phyloP scores from a whole-genome alignment of 305 asterid species.

The Fraxinus nigra region DNA sequence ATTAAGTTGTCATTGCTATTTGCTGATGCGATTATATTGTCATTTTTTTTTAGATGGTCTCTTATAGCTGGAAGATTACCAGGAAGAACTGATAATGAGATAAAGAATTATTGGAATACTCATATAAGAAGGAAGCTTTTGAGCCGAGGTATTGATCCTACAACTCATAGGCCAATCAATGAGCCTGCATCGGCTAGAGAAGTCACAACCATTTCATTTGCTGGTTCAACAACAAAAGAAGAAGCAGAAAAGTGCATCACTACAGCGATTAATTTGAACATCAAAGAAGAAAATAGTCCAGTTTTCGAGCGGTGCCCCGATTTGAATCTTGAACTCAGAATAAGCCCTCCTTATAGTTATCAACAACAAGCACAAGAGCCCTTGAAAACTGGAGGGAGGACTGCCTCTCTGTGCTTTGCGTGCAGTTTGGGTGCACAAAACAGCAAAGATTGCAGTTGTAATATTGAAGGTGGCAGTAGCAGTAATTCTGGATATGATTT shows the following conservation, averaged over 20 bases:
- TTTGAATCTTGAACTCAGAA: conserved; percentile 82
- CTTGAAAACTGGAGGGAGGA: conserved; percentile 34
- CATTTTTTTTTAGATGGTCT: conserved; percentile 52
- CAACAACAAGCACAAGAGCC: conserved; percentile 18
- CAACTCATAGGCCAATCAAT: conserved; percentile 58
- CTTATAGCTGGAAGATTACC: conserved; percentile 80
- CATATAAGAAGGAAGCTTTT: conserved; percentile 71
- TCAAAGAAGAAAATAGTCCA: conserved; percentile 26
- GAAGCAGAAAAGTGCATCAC: conserved; percentile 13
- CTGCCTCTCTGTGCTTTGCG: conserved; percentile 44
- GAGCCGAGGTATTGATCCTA: conserved; percentile 73
- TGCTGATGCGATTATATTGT: not conserved
- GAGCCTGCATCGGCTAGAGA: conserved; percentile 31
- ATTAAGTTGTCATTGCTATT: not conserved
- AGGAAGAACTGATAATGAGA: conserved; percentile 81
- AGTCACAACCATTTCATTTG: conserved; percentile 47
- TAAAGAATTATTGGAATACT: conserved; percentile 81
- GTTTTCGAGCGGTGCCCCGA: conserved; percentile 57
- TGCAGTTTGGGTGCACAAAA: conserved; percentile 68
- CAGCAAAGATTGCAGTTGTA: conserved; percentile 63
- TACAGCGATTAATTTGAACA: not conserved
- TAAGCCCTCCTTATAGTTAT: conserved; percentile 65
- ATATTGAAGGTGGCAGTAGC: conserved; percentile 13
- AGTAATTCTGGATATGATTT: conserved; percentile 45
- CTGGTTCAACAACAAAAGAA: conserved; percentile 18